phyloP scores from a whole-genome alignment of 306 rosid genomes.

The Lathyrus sativus region DNA sequence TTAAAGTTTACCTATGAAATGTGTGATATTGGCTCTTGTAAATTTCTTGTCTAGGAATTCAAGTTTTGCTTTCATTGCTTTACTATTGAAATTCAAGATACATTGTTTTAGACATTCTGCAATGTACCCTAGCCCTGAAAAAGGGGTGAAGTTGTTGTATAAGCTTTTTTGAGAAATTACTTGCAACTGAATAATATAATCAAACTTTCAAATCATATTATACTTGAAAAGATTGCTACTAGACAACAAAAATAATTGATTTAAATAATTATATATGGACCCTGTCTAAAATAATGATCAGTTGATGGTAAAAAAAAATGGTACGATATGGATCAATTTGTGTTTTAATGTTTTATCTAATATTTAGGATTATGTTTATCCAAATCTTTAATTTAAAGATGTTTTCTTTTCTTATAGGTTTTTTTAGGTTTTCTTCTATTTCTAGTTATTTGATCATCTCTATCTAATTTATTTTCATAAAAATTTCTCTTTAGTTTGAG shows the following conservation, averaged over 20 bases:
- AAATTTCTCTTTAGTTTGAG: too few relatives aligned
- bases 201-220: slow-evolving; percentile 7
- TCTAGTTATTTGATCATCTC: too few relatives aligned
- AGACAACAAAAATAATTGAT: not conserved
- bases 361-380: too few relatives aligned
- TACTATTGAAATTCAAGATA: not conserved
- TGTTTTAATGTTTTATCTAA: too few relatives aligned
- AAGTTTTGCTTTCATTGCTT: not conserved
- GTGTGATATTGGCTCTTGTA: slow-evolving; percentile 31
- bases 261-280: too few relatives aligned
- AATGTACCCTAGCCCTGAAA: not conserved
- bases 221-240: not conserved
- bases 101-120: slow-evolving; percentile 1
- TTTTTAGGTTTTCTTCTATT: too few relatives aligned
- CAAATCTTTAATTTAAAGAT: too few relatives aligned
- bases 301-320: too few relatives aligned
- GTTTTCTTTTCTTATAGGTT: too few relatives aligned
- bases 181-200: not conserved
- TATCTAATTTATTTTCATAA: too few relatives aligned
- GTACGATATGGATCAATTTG: too few relatives aligned
- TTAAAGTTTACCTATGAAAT: slow-evolving; percentile 32
- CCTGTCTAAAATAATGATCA: too few relatives aligned
- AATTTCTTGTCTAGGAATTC: slow-evolving; percentile 18
- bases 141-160: not conserved
- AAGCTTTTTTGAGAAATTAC: not conserved